Percentiles rank a stretch among this genome's conserved stretches.
Conservation (phyloP, 306 rosid genomes). For the Spatholobus suberectus region DNA sequence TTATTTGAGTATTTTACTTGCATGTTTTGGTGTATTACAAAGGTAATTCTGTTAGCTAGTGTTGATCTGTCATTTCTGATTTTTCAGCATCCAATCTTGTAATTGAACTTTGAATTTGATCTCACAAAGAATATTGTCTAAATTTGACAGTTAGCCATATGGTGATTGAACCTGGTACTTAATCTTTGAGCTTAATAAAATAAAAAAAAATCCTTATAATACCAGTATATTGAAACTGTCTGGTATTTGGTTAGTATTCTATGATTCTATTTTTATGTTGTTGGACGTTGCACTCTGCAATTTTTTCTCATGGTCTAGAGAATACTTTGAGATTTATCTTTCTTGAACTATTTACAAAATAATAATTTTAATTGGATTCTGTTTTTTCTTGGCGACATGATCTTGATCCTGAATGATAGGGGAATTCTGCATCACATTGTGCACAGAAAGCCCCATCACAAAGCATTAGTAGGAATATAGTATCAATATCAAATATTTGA, state of each 20-base stretch:
- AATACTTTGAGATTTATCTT: not conserved
- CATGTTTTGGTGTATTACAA: not conserved
- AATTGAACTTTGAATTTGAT: slow-evolving; percentile 1
- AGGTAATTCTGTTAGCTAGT: not conserved
- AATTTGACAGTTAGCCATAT: not conserved
- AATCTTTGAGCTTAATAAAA: not conserved
- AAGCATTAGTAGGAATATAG: not conserved
- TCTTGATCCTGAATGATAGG: slow-evolving; percentile 21
- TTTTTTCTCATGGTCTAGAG: not conserved
- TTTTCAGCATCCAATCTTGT: not conserved
- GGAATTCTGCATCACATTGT: not conserved
- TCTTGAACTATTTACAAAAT: not conserved
- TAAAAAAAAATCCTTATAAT: not conserved
- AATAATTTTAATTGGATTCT: slow-evolving; percentile 17
- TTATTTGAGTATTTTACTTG: not conserved
- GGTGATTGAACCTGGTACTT: not conserved
- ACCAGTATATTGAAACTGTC: not conserved
- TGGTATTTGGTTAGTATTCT: not conserved
- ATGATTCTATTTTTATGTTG: slow-evolving; percentile 1
- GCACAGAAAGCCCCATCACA: not conserved
- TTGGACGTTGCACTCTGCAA: not conserved
- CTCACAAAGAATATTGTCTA: not conserved
- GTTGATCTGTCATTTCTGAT: not conserved
- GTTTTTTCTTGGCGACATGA: slow-evolving; percentile 25
- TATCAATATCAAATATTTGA: not conserved